These are phyloP conservation scores for Trichothecium roseum DNA, from an alignment of 2,329 filamentous ascomycete genomes.

Conservation along the genomic window DNA sequence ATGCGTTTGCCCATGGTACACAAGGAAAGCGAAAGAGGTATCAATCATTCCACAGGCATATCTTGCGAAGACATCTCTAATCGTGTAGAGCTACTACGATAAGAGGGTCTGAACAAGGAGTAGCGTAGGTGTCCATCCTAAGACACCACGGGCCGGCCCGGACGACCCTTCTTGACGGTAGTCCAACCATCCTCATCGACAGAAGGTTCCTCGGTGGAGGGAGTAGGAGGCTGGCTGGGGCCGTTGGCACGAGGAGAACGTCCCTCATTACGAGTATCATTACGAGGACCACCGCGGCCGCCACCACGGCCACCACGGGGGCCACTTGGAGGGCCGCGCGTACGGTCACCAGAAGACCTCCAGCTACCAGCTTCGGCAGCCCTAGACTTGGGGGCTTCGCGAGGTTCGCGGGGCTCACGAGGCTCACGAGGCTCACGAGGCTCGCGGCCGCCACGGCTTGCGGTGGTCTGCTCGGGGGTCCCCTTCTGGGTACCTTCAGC, in stretches of 20 bases:
- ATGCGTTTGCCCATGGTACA: no score
- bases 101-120: conserved; percentile 21
- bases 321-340: conserved; percentile 8
- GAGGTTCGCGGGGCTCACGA: conserved; percentile 31
- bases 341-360: conserved; percentile 39
- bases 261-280: conserved; percentile 30
- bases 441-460: conserved; percentile 18
- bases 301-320: conserved; percentile 17
- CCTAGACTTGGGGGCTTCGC: conserved; percentile 39
- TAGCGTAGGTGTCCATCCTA: conserved; percentile 14
- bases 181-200: conserved; percentile 55
- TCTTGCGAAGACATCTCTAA: conserved; percentile 16
- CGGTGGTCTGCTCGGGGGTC: conserved; percentile 17
- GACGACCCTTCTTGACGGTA: conserved; percentile 31
- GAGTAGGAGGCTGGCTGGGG: conserved; percentile 23
- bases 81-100: conserved; percentile 20
- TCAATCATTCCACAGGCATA: conserved; percentile 1
- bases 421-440: no score
- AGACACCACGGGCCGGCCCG: conserved; percentile 18
- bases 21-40: no score
- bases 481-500: conserved; percentile 14
- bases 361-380: conserved; percentile 50
- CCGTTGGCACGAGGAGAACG: conserved; percentile 41
- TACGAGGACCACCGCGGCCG: conserved; percentile 29
- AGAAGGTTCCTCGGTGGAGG: conserved; percentile 20